Evolutionary conservation across 2,329 filamentous ascomycete species (phyloP).

Genomic region (Cercospora beticola): DNA sequence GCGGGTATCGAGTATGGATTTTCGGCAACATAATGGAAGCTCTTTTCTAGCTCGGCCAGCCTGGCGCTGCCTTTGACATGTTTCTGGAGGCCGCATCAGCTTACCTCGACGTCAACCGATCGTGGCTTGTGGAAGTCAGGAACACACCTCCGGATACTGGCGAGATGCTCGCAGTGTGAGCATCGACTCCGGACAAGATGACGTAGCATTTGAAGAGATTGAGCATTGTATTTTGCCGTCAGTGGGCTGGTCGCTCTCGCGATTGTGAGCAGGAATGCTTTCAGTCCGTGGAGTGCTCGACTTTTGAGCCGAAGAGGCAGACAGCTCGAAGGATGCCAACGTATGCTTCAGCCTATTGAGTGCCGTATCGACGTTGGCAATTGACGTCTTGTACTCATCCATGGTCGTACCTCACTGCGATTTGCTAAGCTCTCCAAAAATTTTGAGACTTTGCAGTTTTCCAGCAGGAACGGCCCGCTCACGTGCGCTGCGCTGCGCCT

Average conservation of each 20-base stretch:
- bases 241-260: background rate
- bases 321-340: constrained; percentile 33
- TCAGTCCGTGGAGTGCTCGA: background rate
- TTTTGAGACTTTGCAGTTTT: constrained; percentile 5
- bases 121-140: background rate
- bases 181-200: constrained; percentile 1
- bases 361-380: constrained; percentile 34
- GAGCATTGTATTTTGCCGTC: background rate
- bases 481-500: background rate
- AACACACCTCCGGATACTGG: constrained; percentile 27
- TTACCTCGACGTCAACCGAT: constrained; percentile 13
- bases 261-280: background rate
- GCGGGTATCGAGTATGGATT: constrained; percentile 29
- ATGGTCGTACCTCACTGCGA: constrained; percentile 19
- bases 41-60: constrained; percentile 19
- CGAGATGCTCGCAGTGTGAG: constrained; percentile 17
- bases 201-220: background rate
- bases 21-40: constrained; percentile 13
- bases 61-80: constrained; percentile 6
- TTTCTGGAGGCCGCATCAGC: constrained; percentile 22
- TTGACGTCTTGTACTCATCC: constrained; percentile 34
- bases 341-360: constrained; percentile 35
- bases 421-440: constrained; percentile 3
- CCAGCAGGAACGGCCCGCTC: constrained; percentile 1
- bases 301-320: constrained; percentile 17